Evolutionary conservation across 345 rosid species (phyloP).

Genomic region (Acer saccharum): DNA sequence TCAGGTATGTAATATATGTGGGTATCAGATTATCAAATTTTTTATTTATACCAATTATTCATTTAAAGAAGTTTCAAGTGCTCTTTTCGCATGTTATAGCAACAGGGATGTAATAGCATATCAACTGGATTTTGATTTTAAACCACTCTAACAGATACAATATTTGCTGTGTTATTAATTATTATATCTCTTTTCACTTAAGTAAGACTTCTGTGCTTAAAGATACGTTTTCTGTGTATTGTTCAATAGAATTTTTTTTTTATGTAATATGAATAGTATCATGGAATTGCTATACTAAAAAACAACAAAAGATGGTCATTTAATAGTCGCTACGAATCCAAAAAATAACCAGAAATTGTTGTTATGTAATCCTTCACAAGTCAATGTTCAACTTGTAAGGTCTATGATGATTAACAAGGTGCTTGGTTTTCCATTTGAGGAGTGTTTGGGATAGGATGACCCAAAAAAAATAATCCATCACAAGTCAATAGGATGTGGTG

Average conservation of each 20-base stretch:
- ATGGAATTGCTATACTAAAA: too few species aligned
- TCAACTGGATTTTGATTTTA: background rate
- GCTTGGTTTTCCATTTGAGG: background rate
- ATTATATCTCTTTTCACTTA: background rate
- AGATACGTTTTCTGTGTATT: background rate
- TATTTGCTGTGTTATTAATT: background rate
- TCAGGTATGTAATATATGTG: conserved; percentile 55
- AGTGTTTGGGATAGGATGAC: background rate
- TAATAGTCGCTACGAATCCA: background rate
- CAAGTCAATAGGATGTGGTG: background rate
- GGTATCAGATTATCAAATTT: background rate
- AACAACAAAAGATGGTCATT: background rate
- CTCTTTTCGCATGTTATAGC: background rate
- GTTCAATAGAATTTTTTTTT: background rate
- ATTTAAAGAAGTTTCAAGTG: background rate
- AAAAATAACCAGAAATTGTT: background rate
- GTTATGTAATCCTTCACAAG: background rate
- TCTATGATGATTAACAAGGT: background rate
- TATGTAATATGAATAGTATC: background rate
- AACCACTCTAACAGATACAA: background rate
- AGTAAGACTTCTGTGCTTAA: background rate
- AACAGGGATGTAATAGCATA: background rate
- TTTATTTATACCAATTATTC: background rate
- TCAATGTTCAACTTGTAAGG: background rate
- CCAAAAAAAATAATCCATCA: background rate